Evolutionary conservation across 768 basidiomycete species (phyloP).

Genomic region (Kwoniella sp.): DNA sequence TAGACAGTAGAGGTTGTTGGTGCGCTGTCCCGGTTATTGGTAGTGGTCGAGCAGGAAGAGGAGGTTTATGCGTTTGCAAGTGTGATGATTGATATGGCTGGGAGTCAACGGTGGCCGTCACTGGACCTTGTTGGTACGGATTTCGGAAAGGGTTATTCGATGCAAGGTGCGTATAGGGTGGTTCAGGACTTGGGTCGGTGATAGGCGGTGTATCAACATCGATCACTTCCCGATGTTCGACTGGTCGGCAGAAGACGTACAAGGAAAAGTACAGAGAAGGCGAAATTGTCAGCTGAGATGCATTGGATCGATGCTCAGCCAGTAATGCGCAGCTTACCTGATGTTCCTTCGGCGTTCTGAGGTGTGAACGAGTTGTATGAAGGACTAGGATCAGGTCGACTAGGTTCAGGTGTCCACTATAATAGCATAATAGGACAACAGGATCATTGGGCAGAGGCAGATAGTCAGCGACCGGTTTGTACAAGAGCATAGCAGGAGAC

Average conservation of each 20-base stretch:
- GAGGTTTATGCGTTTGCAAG: neutral
- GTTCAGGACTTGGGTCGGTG: conserved; percentile 9
- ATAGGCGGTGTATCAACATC: conserved; percentile 13
- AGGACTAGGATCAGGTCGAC: conserved; percentile 2
- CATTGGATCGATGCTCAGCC: neutral
- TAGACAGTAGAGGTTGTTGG: neutral
- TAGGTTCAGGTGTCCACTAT: conserved; percentile 19
- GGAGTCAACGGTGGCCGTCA: neutral
- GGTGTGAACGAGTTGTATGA: conserved; percentile 16
- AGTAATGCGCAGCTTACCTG: conserved; percentile 11
- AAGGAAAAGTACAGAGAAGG: too few relatives aligned
- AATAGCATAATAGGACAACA: too few relatives aligned
- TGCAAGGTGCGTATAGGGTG: conserved; percentile 2
- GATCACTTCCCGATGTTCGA: conserved; percentile 35
- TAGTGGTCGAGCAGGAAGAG: conserved; percentile 2
- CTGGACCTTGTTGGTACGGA: neutral
- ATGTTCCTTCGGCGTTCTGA: conserved; percentile 15
- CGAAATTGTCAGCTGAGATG: too few relatives aligned
- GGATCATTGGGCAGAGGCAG: too few relatives aligned
- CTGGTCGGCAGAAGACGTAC: too few relatives aligned
- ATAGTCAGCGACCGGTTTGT: too few relatives aligned
- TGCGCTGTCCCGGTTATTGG: neutral
- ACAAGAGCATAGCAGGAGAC: too few relatives aligned
- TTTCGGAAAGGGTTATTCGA: conserved; percentile 32
- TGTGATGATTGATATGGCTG: neutral